Conservation (phyloP, 495 filamentous ascomycete species). For the Sporormia fimetaria region DNA sequence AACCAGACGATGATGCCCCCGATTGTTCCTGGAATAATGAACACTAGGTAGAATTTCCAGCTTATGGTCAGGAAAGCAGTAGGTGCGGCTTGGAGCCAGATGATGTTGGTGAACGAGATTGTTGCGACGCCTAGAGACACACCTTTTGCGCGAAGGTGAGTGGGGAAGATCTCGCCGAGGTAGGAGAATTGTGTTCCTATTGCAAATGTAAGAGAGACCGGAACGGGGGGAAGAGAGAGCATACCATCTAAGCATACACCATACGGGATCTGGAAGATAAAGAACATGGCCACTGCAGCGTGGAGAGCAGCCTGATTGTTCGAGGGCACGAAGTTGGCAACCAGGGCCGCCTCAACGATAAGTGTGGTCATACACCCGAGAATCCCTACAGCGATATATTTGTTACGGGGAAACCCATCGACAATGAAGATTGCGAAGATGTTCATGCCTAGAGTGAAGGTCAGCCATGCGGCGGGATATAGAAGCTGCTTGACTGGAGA, state of each 20-base stretch:
- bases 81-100: slow-evolving; percentile 19
- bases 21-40: slow-evolving; percentile 20
- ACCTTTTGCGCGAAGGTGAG: slow-evolving; percentile 27
- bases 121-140: slow-evolving; percentile 15
- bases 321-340: slow-evolving; percentile 19
- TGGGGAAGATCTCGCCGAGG: slow-evolving; percentile 25
- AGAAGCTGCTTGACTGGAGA: slow-evolving; percentile 20
- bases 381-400: slow-evolving; percentile 22
- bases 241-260: slow-evolving; percentile 22
- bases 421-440: slow-evolving; percentile 24
- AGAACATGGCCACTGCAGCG: slow-evolving; percentile 20
- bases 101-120: slow-evolving; percentile 21
- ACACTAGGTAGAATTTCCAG: slow-evolving; percentile 26
- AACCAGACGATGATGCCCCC: slow-evolving; percentile 11
- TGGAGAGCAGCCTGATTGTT: slow-evolving; percentile 14
- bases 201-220: background rate
- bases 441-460: slow-evolving; percentile 18
- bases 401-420: slow-evolving; percentile 26
- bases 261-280: slow-evolving; percentile 24
- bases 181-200: slow-evolving; percentile 24
- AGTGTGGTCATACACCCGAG: slow-evolving; percentile 25
- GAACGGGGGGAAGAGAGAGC: background rate
- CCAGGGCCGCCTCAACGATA: slow-evolving; percentile 27
- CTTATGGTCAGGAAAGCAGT: slow-evolving; percentile 17
- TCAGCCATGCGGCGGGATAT: slow-evolving; percentile 24